Evolutionary conservation across 2,329 filamentous ascomycete genomes (phyloP), one percentile per base, ranked within the genome.

Genomic region (Pyrenophora tritici-repentis): DNA sequence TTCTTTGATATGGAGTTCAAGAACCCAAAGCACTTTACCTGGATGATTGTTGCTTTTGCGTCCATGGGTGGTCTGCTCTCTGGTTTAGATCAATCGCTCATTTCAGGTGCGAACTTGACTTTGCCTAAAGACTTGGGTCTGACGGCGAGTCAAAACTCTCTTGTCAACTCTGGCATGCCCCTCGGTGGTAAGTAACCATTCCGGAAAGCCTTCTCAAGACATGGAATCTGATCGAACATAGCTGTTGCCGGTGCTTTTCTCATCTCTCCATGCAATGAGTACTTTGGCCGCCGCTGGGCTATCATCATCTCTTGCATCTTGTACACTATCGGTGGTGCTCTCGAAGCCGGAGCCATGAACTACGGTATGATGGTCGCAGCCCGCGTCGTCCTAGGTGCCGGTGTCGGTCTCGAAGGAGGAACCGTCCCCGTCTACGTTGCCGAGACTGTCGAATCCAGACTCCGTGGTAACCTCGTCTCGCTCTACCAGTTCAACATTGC

Each of bases 401-500:
- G 87, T 60, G 85, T 90, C 43, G 87, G 87, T 73, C 78, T 90
- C 2, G 87, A 90, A 67, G 87, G 87, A 42, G 87, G 87, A 67
- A 90, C 87, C 0, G 87, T 90, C 4, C 86, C 86, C 0, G 85
- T 90, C 46, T 90, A 90, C 56, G 87, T 90, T 24, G 86, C 87
- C 1, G 87, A 90, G 71, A 86, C 84, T 0, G 87, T 89, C 36
- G 85, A 87, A 61, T 79, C 83, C 26, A 80, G 78, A 51, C 79
- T 88, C 18, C 83, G 87, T 62, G 87, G 87, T 59, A 90, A 90
- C 68, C 73, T 90, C 42, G 87, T 90, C 1, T 89, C 86, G 0
- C 76, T 90, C 0, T 90, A 90, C 69, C 88, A 90, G 66, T 83
- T 90, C 73, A 89, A 88, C 73, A 90, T 90, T 63, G 88, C 88